Percentiles rank a stretch among this genome's conserved stretches.
Evolutionary conservation across 164 flowering plant genomes (phyloP).

Genomic region (Macadamia integrifolia): DNA sequence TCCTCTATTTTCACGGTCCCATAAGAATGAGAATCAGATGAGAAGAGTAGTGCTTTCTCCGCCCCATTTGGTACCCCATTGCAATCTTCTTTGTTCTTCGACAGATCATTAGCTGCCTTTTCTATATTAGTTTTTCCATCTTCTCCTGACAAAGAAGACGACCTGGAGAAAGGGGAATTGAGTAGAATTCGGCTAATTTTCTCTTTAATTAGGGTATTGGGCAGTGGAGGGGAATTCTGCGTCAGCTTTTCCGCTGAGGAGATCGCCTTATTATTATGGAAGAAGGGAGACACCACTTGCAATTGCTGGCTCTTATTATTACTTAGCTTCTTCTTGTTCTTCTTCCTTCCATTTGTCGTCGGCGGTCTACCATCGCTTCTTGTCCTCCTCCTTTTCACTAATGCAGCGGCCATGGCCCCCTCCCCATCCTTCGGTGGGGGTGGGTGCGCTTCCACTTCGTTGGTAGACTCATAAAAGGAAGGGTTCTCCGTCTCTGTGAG

Average conservation of each 20-base stretch:
- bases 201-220: neutral
- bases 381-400: neutral
- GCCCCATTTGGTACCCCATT: neutral
- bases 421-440: neutral
- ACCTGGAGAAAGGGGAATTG: too few species aligned
- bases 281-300: neutral
- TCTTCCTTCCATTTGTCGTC: neutral
- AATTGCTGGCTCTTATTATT: neutral
- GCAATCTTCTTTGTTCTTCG: neutral
- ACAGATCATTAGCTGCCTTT: neutral
- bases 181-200: too few species aligned
- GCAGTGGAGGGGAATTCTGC: neutral
- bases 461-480: neutral
- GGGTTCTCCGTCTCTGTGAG: neutral
- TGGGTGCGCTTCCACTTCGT: neutral
- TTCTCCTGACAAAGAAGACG: neutral
- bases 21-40: neutral
- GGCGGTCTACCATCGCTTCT: neutral
- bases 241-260: neutral
- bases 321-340: neutral
- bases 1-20: neutral
- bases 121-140: neutral
- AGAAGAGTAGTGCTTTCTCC: neutral
- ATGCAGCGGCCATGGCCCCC: neutral
- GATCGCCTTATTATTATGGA: neutral